Base-by-base conservation (phyloP, 768 basidiomycete genomes). In the Tulasnella sp. region DNA sequence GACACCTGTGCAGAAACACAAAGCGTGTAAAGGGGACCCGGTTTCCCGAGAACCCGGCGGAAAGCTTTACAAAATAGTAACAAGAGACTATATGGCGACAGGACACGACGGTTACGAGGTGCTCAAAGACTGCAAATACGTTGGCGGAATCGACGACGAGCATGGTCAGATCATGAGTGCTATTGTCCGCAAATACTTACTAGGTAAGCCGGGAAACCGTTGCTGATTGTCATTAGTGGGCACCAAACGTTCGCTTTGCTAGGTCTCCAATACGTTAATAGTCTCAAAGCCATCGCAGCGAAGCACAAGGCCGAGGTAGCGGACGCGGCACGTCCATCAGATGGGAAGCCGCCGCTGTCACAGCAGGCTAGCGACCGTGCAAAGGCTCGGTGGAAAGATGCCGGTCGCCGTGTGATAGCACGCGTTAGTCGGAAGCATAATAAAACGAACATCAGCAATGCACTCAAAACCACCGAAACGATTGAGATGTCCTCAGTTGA, bases 401-500 rank as follows among this genome's bases (percentile, higher is more conserved):
- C 88, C 88, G 87, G 85, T 90, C 89, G 54, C 86, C 86, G 64
- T 84, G 85, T 37, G 91, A 93, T 83, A 92, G 48, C 44, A 73
- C 93, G 84, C 87, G 86, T 82, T 88, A 91, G 77, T 88, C 75
- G 64, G 48, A 50, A 83, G 72, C 85, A 86, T 78, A 82, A 83
- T 74, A 83, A 83, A 84, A 79, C 60, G 44, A 82, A 83, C 58
- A 86, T 87, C 69, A 81, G 84, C 50, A 85, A 86, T 81, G 86
- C 91, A 75, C 87, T 95, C 82, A 88, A 89, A 78, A 88, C 94
- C 37, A 88, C 90, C 16, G 86, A 87, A 48, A 88, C 89, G 58
- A 93, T 96, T 85, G 92, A 96, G 83, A 95, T 96, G 95, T 91
- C 90, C 82, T 84, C 83, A 9, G 91, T 96, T 0, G 95, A 97